Evolutionary conservation across 2,329 filamentous ascomycete species (phyloP).

Genomic region (Dothiorella sarmentorum): DNA sequence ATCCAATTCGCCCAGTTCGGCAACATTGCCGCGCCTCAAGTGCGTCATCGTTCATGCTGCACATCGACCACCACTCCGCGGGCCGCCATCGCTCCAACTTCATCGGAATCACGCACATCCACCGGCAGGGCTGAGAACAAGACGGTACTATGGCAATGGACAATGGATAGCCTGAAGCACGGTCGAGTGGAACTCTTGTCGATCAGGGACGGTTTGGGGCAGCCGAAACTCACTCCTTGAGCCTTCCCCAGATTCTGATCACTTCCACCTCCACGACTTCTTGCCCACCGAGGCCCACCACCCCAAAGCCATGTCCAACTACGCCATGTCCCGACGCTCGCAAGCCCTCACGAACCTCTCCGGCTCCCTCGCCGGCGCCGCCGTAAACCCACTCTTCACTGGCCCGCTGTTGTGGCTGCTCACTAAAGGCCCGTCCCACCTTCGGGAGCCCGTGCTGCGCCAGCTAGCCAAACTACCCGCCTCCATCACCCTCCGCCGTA

Average conservation of each 20-base stretch:
- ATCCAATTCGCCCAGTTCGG: not conserved
- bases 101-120: not conserved
- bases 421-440: conserved; percentile 28
- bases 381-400: conserved; percentile 31
- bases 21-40: not conserved
- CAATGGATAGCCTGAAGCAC: not conserved
- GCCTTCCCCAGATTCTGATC: not conserved
- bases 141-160: not conserved
- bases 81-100: not conserved
- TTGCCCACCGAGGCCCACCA: not conserved
- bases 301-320: not conserved
- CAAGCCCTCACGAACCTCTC: not conserved
- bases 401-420: conserved; percentile 31
- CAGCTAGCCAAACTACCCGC: conserved; percentile 24
- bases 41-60: not conserved
- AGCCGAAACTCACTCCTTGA: not conserved
- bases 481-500: not conserved
- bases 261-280: not conserved
- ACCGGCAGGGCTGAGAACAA: not conserved
- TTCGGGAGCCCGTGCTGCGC: conserved; percentile 29
- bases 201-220: not conserved
- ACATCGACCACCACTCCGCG: not conserved
- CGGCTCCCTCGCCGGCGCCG: conserved; percentile 21
- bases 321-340: conserved; percentile 1
- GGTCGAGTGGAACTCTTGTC: not conserved